Base-by-base conservation (phyloP, 257 asterid species). In the Nicotiana noctiflora region DNA sequence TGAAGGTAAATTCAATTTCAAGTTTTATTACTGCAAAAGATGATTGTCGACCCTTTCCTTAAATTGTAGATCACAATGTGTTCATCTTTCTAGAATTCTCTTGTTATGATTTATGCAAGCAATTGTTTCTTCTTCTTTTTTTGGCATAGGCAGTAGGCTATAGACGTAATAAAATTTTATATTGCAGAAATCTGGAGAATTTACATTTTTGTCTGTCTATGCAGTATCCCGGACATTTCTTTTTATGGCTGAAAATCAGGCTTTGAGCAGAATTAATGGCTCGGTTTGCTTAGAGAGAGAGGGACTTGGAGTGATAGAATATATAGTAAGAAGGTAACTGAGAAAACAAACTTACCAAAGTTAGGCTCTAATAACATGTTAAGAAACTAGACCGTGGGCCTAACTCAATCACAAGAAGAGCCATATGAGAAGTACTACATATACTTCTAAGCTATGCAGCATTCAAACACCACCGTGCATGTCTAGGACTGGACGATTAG, bases 1-100 rank as follows among this genome's bases (percentile, higher is more conserved):
- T 96, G 87, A 96, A 96, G 97, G 99, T 96, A 88, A 82, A 76
- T 66, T 68, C n/a, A 83, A 52, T 8, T 10, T 29, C 4, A 21
- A 29, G 8, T 23, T 57, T 3, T 10, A 0, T 79, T 79, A 5
- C 57, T 61, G 56, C 29, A 5, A 25, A 27, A 29, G 56, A 9
- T 49, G 13, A 15, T 74, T 74, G 25, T 25, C 0, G 61, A 4
- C 44, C 19, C 23, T 64, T 49, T 31, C 19, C 37, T 27, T 8
- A 74, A 25, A 25, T 4, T 74, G 15, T 49, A 25, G 44, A 25
- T 10, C 62, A 23, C 8, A 13, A 51, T 51, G 56, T 74, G 44
- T 74, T 74, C 27, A 49, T 49, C 62, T 74, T 49, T 49, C 61
- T 49, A 25, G 25, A 23, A 8, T 49, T 34, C 15, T 53, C 79